Evolutionary conservation across 2,329 filamentous ascomycete species (phyloP).

Genomic region (Cytospora schulzeri): DNA sequence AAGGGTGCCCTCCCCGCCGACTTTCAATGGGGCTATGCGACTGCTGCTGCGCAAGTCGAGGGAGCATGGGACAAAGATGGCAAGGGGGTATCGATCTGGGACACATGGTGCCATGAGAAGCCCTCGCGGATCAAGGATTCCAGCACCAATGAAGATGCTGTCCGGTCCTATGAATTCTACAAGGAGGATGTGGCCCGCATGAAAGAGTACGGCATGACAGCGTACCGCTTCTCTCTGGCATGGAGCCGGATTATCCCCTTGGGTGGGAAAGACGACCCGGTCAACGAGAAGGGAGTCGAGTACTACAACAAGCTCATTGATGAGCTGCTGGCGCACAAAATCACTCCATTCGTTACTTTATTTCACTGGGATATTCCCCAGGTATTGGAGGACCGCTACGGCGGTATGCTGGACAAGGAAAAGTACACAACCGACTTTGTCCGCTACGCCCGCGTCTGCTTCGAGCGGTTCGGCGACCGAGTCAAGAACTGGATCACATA

Average conservation of each 20-base stretch:
- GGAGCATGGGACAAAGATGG: slow-evolving; percentile 46
- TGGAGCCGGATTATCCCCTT: slow-evolving; percentile 68
- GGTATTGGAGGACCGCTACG: slow-evolving; percentile 60
- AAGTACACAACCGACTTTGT: slow-evolving; percentile 63
- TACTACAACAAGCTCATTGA: slow-evolving; percentile 64
- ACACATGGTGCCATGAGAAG: slow-evolving; percentile 41
- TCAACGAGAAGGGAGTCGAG: slow-evolving; percentile 61
- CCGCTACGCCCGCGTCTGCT: slow-evolving; percentile 60
- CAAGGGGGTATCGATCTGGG: slow-evolving; percentile 46
- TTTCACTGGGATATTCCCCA: slow-evolving; percentile 69
- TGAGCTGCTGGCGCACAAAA: slow-evolving; percentile 57
- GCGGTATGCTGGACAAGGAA: slow-evolving; percentile 62
- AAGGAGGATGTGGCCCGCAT: slow-evolving; percentile 60
- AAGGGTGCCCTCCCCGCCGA: slow-evolving; percentile 37
- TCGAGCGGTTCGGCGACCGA: slow-evolving; percentile 56
- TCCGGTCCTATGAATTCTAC: slow-evolving; percentile 44
- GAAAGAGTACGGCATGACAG: slow-evolving; percentile 59
- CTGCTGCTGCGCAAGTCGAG: slow-evolving; percentile 45
- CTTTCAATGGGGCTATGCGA: slow-evolving; percentile 46
- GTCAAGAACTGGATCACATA: slow-evolving; percentile 62
- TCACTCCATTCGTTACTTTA: slow-evolving; percentile 60
- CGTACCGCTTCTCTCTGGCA: slow-evolving; percentile 65
- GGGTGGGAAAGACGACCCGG: slow-evolving; percentile 62
- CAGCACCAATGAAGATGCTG: slow-evolving; percentile 43
- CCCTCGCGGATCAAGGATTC: slow-evolving; percentile 43